Evolutionary conservation across 768 basidiomycete genomes (phyloP).

Genomic region (Phylloporus sp.): DNA sequence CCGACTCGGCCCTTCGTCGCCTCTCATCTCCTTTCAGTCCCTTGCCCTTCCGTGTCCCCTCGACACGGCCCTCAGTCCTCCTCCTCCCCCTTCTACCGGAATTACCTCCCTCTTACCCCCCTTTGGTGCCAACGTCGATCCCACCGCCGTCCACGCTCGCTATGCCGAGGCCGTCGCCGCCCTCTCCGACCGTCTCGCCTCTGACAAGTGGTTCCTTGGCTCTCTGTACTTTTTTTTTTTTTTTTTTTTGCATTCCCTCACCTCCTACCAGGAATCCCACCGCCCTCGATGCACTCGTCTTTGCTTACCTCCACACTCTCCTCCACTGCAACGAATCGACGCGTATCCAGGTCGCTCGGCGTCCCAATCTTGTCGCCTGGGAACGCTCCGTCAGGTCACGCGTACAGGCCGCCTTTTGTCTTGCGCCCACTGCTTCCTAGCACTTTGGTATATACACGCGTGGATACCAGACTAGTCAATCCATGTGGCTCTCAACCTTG

Average conservation of each 20-base stretch:
- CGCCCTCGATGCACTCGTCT: slow-evolving; percentile 73
- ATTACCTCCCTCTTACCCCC: slow-evolving; percentile 56
- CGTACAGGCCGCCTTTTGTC: slow-evolving; percentile 49
- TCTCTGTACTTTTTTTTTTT: slow-evolving; percentile 49
- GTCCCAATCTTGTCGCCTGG: slow-evolving; percentile 77
- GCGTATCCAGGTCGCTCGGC: slow-evolving; percentile 62
- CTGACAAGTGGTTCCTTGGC: slow-evolving; percentile 76
- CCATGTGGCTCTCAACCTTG: slow-evolving; percentile 10
- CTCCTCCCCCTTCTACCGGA: slow-evolving; percentile 69
- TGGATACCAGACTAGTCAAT: slow-evolving; percentile 11
- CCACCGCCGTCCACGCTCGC: slow-evolving; percentile 45
- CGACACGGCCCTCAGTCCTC: slow-evolving; percentile 52
- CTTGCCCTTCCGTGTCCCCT: slow-evolving; percentile 44
- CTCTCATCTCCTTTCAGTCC: slow-evolving; percentile 32
- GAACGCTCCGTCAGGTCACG: slow-evolving; percentile 60
- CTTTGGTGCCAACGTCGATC: slow-evolving; percentile 54
- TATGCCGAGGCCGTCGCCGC: slow-evolving; percentile 70
- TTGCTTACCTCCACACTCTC: slow-evolving; percentile 74
- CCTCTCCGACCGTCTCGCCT: slow-evolving; percentile 69
- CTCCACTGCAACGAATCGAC: slow-evolving; percentile 41
- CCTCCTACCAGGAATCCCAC: slow-evolving; percentile 57
- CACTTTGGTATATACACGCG: slow-evolving; percentile 12
- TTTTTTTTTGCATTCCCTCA: slow-evolving; percentile 2
- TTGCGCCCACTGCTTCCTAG: slow-evolving; percentile 5
- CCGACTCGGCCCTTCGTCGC: background rate